Conservation (phyloP, 495 filamentous ascomycete species). For the Xylaria castorea region DNA sequence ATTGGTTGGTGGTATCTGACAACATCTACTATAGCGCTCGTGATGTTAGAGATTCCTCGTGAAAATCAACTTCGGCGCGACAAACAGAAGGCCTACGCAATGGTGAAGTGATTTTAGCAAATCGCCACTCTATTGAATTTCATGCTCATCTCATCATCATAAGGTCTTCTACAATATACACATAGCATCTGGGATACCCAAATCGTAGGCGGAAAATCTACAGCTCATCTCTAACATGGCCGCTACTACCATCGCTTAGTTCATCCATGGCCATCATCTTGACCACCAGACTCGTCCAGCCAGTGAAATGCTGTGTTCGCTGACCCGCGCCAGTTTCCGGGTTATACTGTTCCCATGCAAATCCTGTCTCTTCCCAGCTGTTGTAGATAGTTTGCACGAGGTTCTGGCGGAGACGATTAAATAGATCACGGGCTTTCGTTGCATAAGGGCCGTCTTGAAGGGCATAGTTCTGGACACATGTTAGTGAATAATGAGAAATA, state of each 20-base stretch:
- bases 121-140: conserved; percentile 15
- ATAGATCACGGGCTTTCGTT: conserved; percentile 72
- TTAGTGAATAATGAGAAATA: conserved; percentile 27
- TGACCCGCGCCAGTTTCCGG: conserved; percentile 91
- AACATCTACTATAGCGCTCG: not conserved
- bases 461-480: conserved; percentile 57
- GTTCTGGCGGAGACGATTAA: conserved; percentile 78
- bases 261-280: conserved; percentile 92
- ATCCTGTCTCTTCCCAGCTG: conserved; percentile 88
- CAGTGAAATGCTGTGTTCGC: conserved; percentile 96
- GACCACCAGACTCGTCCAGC: conserved; percentile 97
- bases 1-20: not conserved
- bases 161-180: conserved; percentile 12
- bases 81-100: not conserved
- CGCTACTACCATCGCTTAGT: conserved; percentile 28
- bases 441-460: conserved; percentile 70
- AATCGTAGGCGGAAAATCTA: conserved; percentile 13
- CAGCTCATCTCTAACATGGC: conserved; percentile 26
- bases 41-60: not conserved
- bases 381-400: conserved; percentile 88
- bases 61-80: not conserved
- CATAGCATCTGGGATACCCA: conserved; percentile 11
- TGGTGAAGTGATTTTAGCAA: not conserved
- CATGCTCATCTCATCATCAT: conserved; percentile 18
- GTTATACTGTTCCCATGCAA: conserved; percentile 99